A percentile compares a stretch with the other conserved stretches of the same genome.
These are phyloP conservation scores for Exobasidium cylindrosporum DNA, from an alignment of 1,284 basidiomycete species.

Conservation along the genomic window DNA sequence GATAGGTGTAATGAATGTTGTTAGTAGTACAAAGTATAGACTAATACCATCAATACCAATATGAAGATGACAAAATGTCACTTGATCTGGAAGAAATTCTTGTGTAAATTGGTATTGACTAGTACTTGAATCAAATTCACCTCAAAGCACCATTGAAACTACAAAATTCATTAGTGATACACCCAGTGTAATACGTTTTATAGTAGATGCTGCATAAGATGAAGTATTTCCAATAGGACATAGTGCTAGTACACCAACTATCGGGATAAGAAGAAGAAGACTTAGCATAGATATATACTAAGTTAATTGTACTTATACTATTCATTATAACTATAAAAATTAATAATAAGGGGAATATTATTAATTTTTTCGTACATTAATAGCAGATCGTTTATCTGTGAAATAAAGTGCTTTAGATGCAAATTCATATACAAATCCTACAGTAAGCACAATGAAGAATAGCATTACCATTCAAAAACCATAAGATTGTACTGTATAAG, in stretches of 20 bases:
- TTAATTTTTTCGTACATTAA: conserved; percentile 1
- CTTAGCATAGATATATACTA: no score
- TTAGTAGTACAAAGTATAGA: conserved; percentile 55
- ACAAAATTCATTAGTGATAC: conserved; percentile 29
- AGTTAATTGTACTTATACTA: no score
- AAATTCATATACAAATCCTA: background rate
- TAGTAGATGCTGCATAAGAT: conserved; percentile 19
- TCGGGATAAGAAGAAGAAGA: conserved; percentile 48
- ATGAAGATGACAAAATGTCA: conserved; percentile 29
- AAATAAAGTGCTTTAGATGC: background rate
- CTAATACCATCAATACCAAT: conserved; percentile 54
- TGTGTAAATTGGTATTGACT: conserved; percentile 33
- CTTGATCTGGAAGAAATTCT: conserved; percentile 14
- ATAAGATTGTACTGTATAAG: background rate
- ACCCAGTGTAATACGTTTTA: conserved; percentile 44
- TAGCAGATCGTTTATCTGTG: conserved; percentile 9
- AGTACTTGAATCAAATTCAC: conserved; percentile 32
- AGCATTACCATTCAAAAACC: background rate
- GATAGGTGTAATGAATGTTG: conserved; percentile 55
- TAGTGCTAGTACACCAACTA: conserved; percentile 49
- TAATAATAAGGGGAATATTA: no score
- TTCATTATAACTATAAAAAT: no score
- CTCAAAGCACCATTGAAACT: conserved; percentile 30
- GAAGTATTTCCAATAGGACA: conserved; percentile 33
- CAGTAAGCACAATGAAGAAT: background rate